Base-by-base conservation (phyloP, 2,329 filamentous ascomycete genomes). In the Alternaria burnsii region DNA sequence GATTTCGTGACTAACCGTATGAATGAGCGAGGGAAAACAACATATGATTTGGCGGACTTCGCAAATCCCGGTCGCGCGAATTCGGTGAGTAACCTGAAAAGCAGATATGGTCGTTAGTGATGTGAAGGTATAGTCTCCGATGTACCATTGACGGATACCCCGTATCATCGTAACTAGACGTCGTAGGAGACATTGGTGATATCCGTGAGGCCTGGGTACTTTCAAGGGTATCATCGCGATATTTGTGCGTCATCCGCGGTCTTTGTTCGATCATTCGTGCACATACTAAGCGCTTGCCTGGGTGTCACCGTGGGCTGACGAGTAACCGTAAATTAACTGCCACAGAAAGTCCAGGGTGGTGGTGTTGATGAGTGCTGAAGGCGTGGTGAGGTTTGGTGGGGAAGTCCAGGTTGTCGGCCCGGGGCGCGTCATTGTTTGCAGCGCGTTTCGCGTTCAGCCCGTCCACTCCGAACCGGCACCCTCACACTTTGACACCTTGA, bases 401-500 rank as follows among this genome's bases (percentile, higher is more conserved):
- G 22, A 52, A 14, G 7, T 30, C n/a, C 20, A 22, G 46, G 46
- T 14, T 50, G 14, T 26, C 32, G 46, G 46, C 30, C 50, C 22
- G 36, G 3, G 10, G 32, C 48, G 48, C 22, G 48, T 51, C 47
- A 26, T 26, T 20, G 22, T 30, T 0, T 30, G 1, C 28, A 30
- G 28, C 28, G 28, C 28, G 46, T 48, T n/a, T 48, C 46, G 46
- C 30, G 30, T 50, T 20, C 18, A 36, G 30, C 48, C 43, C 24
- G 6, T 3, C 22, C 14, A 30, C 22, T 30, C 43, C 16, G 26
- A 50, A 22, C 32, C 10, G 46, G 12, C 30, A 40, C 40, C 11
- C 18, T 67, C 60, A 69, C 9, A 69, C 65, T 18, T 63, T 62
- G 38, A 62, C 66, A 40, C 67, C 65, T 51, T 65, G 52, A 51